phyloP scores from a whole-genome alignment of 306 rosid species.

The Cajanus cajan region DNA sequence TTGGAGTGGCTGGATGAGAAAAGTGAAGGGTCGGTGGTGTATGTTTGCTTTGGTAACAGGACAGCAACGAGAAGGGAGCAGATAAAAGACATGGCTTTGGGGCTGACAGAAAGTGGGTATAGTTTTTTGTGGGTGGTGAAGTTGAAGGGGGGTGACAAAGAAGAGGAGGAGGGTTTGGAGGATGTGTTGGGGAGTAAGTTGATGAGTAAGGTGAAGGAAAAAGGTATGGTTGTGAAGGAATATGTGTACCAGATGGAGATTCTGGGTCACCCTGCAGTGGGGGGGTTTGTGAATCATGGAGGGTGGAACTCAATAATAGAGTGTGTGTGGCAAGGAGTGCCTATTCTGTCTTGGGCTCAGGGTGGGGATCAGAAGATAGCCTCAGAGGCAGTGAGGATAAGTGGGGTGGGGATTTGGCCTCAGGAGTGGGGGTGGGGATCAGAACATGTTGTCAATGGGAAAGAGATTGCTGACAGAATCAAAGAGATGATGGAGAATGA shows the following conservation, averaged over 20 bases:
- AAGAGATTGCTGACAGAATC: conserved; percentile 43
- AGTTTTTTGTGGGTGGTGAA: background rate
- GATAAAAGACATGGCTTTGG: conserved; percentile 43
- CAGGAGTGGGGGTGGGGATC: conserved; percentile 29
- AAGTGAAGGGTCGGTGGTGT: conserved; percentile 44
- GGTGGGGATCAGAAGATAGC: background rate
- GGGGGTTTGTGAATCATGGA: background rate
- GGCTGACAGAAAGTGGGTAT: conserved; percentile 25
- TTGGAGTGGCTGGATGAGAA: conserved; percentile 44
- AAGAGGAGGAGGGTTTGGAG: conserved; percentile 10
- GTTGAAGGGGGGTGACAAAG: background rate
- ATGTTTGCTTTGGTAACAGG: conserved; percentile 47
- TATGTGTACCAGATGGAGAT: background rate
- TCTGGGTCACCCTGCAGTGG: background rate
- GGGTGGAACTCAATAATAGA: background rate
- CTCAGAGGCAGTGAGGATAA: background rate
- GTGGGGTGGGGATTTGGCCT: background rate
- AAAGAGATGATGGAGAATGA: conserved; percentile 48
- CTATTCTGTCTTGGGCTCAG: background rate
- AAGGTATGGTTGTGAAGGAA: conserved; percentile 11
- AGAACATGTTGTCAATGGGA: conserved; percentile 26
- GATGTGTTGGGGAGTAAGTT: conserved; percentile 19
- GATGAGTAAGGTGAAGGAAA: conserved; percentile 24
- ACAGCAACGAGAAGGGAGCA: conserved; percentile 38
- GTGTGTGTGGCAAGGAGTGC: background rate